Percentiles rank a stretch among this genome's conserved stretches.
These are phyloP conservation scores for Suhomyces taliae DNA, from an alignment of 1,139 yeast species.

Conservation along the genomic window DNA sequence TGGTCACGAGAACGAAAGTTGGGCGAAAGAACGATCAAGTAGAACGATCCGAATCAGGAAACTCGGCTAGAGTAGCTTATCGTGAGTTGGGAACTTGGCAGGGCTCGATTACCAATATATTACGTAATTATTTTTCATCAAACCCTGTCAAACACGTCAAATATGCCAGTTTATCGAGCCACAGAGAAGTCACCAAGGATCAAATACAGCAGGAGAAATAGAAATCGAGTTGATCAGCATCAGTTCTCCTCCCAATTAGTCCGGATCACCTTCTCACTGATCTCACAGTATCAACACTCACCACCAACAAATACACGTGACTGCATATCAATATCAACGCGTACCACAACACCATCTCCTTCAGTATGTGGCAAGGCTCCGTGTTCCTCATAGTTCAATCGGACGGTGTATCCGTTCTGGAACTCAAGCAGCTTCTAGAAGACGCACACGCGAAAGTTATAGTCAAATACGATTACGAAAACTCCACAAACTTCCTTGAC, in stretches of 20 bases:
- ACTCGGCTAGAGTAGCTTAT: too few relatives aligned
- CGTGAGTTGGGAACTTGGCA: neutral
- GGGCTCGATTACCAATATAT: neutral
- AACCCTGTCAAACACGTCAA: too few relatives aligned
- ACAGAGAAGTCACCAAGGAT: too few relatives aligned
- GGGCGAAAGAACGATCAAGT: too few relatives aligned
- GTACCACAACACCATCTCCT: conserved; percentile 1
- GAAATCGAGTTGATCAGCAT: too few relatives aligned
- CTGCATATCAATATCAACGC: conserved; percentile 5
- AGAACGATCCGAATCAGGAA: too few relatives aligned
- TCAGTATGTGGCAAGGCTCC: conserved; percentile 36
- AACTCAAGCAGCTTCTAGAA: conserved; percentile 18
- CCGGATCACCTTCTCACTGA: neutral
- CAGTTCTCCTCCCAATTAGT: too few relatives aligned
- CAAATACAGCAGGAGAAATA: too few relatives aligned
- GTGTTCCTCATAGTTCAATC: conserved; percentile 44
- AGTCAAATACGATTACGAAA: conserved; percentile 27
- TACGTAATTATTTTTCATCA: neutral
- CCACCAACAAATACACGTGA: conserved; percentile 1
- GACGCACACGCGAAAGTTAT: conserved; percentile 25
- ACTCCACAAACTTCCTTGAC: conserved; percentile 24
- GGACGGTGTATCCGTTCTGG: conserved; percentile 24
- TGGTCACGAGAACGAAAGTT: too few relatives aligned
- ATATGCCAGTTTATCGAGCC: too few relatives aligned
- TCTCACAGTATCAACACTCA: neutral